phyloP scores from a whole-genome alignment of 1,139 yeast genomes.

The Meyerozyma athensensis region DNA sequence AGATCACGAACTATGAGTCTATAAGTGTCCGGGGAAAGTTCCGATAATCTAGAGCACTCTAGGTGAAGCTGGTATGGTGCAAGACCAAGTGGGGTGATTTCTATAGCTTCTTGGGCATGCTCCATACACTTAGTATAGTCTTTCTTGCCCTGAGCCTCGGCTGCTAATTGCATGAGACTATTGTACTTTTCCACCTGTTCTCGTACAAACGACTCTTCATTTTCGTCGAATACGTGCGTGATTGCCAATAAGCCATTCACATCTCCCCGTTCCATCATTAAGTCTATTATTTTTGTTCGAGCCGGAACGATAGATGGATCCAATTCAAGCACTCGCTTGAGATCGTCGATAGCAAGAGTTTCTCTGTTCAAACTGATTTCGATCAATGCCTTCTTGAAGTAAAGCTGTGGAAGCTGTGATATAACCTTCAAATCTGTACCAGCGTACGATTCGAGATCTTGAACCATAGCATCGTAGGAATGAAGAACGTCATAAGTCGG shows the following conservation, averaged over 20 bases:
- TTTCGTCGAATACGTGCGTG: slow-evolving; percentile 8
- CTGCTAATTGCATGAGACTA: slow-evolving; percentile 9
- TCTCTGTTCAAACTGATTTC: slow-evolving; percentile 48
- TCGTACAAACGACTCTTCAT: slow-evolving; percentile 13
- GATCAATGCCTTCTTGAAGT: slow-evolving; percentile 51
- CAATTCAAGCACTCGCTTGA: slow-evolving; percentile 36
- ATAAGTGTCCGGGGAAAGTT: slow-evolving; percentile 9
- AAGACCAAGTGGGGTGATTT: slow-evolving; percentile 7
- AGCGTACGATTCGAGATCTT: neutral
- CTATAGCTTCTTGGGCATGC: neutral
- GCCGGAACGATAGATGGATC: slow-evolving; percentile 42
- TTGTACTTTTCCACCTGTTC: slow-evolving; percentile 4
- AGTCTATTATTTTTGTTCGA: slow-evolving; percentile 34
- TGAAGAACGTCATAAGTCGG: slow-evolving; percentile 1
- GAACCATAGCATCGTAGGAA: neutral
- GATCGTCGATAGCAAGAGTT: slow-evolving; percentile 42
- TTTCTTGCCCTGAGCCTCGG: slow-evolving; percentile 2
- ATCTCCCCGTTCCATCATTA: slow-evolving; percentile 45
- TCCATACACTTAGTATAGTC: slow-evolving; percentile 4
- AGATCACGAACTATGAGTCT: slow-evolving; percentile 20
- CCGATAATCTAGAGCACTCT: slow-evolving; percentile 8
- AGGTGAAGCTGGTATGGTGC: slow-evolving; percentile 11
- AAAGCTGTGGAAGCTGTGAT: slow-evolving; percentile 29
- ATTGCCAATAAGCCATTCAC: slow-evolving; percentile 18
- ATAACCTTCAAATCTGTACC: slow-evolving; percentile 3